phyloP scores from a whole-genome alignment of 2,329 filamentous ascomycete species.

The Neoarthrinium moseri region DNA sequence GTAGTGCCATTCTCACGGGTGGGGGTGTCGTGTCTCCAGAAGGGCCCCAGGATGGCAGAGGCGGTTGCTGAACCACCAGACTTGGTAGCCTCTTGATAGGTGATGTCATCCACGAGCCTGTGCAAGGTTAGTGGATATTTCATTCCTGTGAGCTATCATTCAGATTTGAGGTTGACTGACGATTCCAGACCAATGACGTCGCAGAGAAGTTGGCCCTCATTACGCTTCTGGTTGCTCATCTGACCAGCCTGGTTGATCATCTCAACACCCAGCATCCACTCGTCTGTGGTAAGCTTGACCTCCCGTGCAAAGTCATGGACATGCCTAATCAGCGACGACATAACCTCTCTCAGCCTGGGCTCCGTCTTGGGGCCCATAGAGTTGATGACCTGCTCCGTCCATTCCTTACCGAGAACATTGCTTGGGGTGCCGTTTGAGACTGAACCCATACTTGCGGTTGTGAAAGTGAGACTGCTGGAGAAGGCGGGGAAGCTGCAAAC shows the following conservation, averaged over 20 bases:
- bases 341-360: conserved; percentile 53
- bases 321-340: conserved; percentile 55
- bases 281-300: conserved; percentile 59
- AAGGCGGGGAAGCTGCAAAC: too few relatives aligned
- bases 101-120: conserved; percentile 61
- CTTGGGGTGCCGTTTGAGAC: not conserved
- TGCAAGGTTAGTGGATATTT: not conserved
- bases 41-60: conserved; percentile 46
- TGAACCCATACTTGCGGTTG: not conserved
- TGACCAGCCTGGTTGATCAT: conserved; percentile 59
- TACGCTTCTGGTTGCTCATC: conserved; percentile 55
- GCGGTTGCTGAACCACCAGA: conserved; percentile 44
- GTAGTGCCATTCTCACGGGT: conserved; percentile 54
- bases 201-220: conserved; percentile 62
- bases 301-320: conserved; percentile 65
- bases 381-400: conserved; percentile 60
- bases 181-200: conserved; percentile 63
- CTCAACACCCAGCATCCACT: conserved; percentile 60
- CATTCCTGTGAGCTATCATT: not conserved
- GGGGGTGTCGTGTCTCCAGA: conserved; percentile 63
- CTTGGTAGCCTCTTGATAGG: conserved; percentile 49
- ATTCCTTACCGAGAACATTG: conserved; percentile 27
- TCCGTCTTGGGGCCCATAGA: conserved; percentile 58
- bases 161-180: conserved; percentile 13
- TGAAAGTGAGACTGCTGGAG: too few relatives aligned